Evolutionary conservation across 1,139 yeast species (phyloP), one percentile per base, ranked within the genome.

Genomic region (Geotrichum aggregatum): DNA sequence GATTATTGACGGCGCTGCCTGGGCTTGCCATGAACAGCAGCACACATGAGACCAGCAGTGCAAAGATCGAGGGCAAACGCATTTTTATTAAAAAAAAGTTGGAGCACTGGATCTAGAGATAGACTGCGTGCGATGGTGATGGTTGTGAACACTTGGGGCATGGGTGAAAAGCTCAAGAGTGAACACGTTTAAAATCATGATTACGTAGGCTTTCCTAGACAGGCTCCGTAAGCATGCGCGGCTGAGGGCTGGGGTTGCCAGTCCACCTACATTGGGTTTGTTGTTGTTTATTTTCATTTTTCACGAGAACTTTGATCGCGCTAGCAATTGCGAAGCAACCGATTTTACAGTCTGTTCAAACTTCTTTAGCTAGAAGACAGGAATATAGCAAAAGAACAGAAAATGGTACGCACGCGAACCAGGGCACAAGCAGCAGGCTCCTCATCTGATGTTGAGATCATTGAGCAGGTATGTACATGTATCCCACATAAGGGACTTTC

Each of bases 21-120:
- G 54, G 50, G 66, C 63, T 63, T 91, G 36, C 98, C 98, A 73
- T 91, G 97, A 52, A 92, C 96, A n/a, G 72, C 71, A 28, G 72
- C 71, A 28, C 77, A 77, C 59, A 91, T 77, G 24, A 68, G 68
- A 31, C 82, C 73, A 33, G 95, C 94, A 61, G 85, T 34, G 47
- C 74, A 70, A 47, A 65, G 66, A 46, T 24, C n/a, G 49, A 24
- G 13, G 49, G 36, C 28, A 46, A 26, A 40, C 44, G 49, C 49
- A 46, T 46, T 39, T 22, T 14, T n/a, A n/a, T 11, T 5, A 16
- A 34, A 16, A 34, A 14, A 34, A 14, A 34, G 7, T 34, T 4
- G 10, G 7, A 18, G 21, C 19, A 38, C 19, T n/a, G n/a, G n/a
- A 38, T 5, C 19, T 19, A 38, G 22, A 21, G 41, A 38, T 18